Evolutionary conservation across 1,284 basidiomycete species (phyloP).

Genomic region (Puccinia hordei): DNA sequence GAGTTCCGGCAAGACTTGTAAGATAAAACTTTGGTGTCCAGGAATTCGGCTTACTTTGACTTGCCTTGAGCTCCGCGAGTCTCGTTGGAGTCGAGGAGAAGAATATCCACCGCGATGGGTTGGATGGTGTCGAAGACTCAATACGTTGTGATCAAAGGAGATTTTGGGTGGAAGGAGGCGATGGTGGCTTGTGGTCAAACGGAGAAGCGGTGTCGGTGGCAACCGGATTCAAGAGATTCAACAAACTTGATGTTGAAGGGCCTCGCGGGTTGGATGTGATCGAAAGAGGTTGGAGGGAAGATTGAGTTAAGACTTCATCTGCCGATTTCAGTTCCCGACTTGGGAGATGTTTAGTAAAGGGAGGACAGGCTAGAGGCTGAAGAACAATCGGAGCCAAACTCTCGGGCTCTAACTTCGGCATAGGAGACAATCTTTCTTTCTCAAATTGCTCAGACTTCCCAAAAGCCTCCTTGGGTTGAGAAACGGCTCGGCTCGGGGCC

Average conservation of each 20-base stretch:
- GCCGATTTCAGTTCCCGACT: not conserved
- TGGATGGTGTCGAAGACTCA: not conserved
- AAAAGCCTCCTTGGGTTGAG: conserved; percentile 23
- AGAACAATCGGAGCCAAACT: conserved; percentile 12
- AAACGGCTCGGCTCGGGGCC: conserved; percentile 23
- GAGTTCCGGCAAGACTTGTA: not conserved
- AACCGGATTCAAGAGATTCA: conserved; percentile 43
- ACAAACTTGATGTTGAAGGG: conserved; percentile 38
- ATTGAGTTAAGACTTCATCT: not conserved
- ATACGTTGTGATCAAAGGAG: not conserved
- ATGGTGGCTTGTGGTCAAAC: not conserved
- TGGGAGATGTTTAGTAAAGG: not conserved
- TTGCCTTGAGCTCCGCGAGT: not conserved
- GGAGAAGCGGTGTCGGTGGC: not conserved
- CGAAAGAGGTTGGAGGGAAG: conserved; percentile 6
- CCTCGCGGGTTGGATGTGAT: conserved; percentile 17
- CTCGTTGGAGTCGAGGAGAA: not conserved
- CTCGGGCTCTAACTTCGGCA: not conserved
- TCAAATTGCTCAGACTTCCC: conserved; percentile 3
- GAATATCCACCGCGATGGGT: not conserved
- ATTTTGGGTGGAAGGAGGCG: conserved; percentile 13
- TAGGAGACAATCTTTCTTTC: not conserved
- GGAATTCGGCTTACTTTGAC: not conserved
- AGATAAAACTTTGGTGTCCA: too few species aligned
- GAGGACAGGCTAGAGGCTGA: not conserved